A percentile compares a stretch with the other conserved stretches of the same genome.
Conservation (phyloP, 305 asterid genomes). For the Petunia hybrid region DNA sequence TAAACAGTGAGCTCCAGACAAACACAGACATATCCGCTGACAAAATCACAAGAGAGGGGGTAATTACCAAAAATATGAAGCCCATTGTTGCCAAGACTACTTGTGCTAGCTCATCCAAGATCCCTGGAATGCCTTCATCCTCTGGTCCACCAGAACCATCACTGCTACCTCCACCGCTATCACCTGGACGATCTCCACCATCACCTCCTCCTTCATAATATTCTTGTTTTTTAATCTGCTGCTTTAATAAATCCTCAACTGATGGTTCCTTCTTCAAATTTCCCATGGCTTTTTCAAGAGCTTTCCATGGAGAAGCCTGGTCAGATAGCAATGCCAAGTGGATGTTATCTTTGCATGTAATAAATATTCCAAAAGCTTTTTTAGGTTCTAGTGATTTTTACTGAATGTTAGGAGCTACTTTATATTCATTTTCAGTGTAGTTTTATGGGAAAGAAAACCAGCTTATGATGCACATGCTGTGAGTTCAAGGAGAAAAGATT, state of each 20-base stretch:
- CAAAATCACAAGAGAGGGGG: slow-evolving; percentile 1
- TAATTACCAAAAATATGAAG: slow-evolving; percentile 66
- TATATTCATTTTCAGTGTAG: background rate
- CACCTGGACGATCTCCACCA: slow-evolving; percentile 58
- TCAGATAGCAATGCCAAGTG: slow-evolving; percentile 5
- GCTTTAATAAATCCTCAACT: slow-evolving; percentile 65
- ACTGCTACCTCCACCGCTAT: slow-evolving; percentile 47
- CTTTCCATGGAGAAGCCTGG: slow-evolving; percentile 69
- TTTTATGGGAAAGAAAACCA: slow-evolving; percentile 24
- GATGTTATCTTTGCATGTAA: slow-evolving; percentile 19
- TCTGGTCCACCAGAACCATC: slow-evolving; percentile 57
- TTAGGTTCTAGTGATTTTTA: background rate
- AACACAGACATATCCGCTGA: background rate
- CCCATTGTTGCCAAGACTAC: slow-evolving; percentile 61
- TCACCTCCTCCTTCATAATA: slow-evolving; percentile 64
- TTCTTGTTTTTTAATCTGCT: slow-evolving; percentile 80
- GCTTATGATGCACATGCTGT: background rate
- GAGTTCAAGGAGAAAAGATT: background rate
- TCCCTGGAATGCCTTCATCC: slow-evolving; percentile 50
- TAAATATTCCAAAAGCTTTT: slow-evolving; percentile 2
- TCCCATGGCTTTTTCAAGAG: slow-evolving; percentile 56
- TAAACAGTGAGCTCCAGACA: slow-evolving; percentile 14
- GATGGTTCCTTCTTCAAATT: slow-evolving; percentile 56
- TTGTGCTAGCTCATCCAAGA: slow-evolving; percentile 61
- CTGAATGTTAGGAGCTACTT: slow-evolving; percentile 22